These are phyloP conservation scores for Lantana camara DNA, from an alignment of 257 asterid genomes.

Conservation along the genomic window DNA sequence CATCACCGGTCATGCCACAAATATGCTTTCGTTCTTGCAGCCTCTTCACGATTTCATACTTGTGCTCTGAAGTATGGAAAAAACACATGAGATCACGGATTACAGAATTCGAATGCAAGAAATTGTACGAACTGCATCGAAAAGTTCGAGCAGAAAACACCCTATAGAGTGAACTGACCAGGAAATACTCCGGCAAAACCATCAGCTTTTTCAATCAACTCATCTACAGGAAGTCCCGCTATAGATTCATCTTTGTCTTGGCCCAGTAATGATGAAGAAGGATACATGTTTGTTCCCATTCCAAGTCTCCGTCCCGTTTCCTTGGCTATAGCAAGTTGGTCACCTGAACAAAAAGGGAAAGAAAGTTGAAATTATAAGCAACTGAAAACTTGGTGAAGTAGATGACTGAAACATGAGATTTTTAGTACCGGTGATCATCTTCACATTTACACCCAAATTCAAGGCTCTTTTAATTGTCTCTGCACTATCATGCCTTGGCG, in stretches of 20 bases:
- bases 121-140: background rate
- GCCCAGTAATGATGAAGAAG: constrained; percentile 58
- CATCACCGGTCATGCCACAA: constrained; percentile 97
- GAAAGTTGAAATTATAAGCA: background rate
- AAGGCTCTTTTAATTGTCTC: constrained; percentile 91
- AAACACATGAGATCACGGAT: too few relatives aligned
- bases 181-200: constrained; percentile 99
- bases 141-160: background rate
- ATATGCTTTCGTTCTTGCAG: constrained; percentile 93
- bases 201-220: constrained; percentile 90
- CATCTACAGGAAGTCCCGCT: constrained; percentile 88
- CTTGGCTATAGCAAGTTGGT: constrained; percentile 67
- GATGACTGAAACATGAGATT: background rate
- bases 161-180: constrained; percentile 41
- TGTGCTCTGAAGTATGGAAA: constrained; percentile 60
- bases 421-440: constrained; percentile 85
- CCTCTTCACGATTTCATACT: constrained; percentile 89
- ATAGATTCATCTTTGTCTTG: constrained; percentile 71
- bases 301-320: constrained; percentile 70
- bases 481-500: constrained; percentile 98
- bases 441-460: constrained; percentile 91
- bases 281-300: constrained; percentile 66
- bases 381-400: background rate
- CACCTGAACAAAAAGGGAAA: constrained; percentile 48
- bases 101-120: too few relatives aligned